Conservation (phyloP, 1,284 basidiomycete genomes). For the Malassezia slooffiae region DNA sequence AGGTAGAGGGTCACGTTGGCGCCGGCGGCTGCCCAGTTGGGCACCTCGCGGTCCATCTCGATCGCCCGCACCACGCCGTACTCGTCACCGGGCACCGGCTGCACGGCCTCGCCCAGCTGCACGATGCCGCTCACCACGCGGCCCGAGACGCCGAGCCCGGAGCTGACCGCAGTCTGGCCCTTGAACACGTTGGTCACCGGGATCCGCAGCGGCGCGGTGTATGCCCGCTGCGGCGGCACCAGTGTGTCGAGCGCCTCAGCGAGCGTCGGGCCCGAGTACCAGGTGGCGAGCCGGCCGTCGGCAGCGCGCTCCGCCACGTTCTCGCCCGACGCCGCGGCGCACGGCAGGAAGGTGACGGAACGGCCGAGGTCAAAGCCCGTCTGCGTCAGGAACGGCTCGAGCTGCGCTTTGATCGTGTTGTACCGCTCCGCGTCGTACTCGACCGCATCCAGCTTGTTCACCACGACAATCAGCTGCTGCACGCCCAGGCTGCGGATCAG, state of each 20-base stretch:
- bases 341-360: slow-evolving; percentile 67
- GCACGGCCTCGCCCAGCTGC: slow-evolving; percentile 77
- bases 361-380: slow-evolving; percentile 73
- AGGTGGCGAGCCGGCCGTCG: slow-evolving; percentile 53
- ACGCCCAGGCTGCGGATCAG: slow-evolving; percentile 91
- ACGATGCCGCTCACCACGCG: slow-evolving; percentile 75
- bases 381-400: slow-evolving; percentile 72
- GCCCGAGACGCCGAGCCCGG: slow-evolving; percentile 71
- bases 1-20: slow-evolving; percentile 77
- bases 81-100: slow-evolving; percentile 84
- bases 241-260: slow-evolving; percentile 64
- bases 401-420: slow-evolving; percentile 64
- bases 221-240: slow-evolving; percentile 63
- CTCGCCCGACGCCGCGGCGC: slow-evolving; percentile 77
- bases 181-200: slow-evolving; percentile 86
- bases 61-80: slow-evolving; percentile 75
- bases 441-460: slow-evolving; percentile 77
- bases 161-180: slow-evolving; percentile 59
- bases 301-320: slow-evolving; percentile 53
- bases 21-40: slow-evolving; percentile 81
- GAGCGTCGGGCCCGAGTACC: slow-evolving; percentile 79
- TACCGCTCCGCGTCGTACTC: slow-evolving; percentile 69
- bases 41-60: slow-evolving; percentile 65
- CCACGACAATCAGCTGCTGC: slow-evolving; percentile 75
- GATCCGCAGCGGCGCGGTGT: slow-evolving; percentile 67